These are phyloP conservation scores for Daldinia decipiens DNA, from an alignment of 495 filamentous ascomycete genomes.

Conservation along the genomic window DNA sequence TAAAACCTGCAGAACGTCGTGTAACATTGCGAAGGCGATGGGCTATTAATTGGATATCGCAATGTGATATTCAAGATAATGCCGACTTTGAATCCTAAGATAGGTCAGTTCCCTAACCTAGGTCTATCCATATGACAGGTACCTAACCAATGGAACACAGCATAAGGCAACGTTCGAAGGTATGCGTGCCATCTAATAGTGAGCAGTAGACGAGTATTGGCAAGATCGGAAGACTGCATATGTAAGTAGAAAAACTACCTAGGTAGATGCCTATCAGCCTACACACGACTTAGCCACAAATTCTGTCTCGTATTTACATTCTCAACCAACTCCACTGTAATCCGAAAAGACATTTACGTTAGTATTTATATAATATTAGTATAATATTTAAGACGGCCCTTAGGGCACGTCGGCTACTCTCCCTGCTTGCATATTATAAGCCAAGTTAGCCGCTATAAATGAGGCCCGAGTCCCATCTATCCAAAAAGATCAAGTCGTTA, in stretches of 20 bases:
- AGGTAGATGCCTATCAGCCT: too few species aligned
- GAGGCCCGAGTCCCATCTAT: constrained; percentile 13
- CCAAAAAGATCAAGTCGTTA: constrained; percentile 25
- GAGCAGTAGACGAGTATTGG: background rate
- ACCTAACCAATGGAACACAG: background rate
- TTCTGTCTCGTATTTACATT: background rate
- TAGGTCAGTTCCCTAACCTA: background rate
- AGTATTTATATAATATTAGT: constrained; percentile 17
- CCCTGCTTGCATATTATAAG: constrained; percentile 15
- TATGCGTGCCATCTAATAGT: background rate
- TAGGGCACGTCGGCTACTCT: constrained; percentile 13
- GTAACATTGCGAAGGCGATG: constrained; percentile 7
- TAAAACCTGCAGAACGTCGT: constrained; percentile 29
- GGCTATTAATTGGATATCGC: background rate
- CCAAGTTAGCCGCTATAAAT: constrained; percentile 9
- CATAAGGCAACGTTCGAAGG: background rate
- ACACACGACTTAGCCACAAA: background rate
- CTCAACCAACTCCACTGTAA: background rate
- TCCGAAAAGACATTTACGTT: background rate
- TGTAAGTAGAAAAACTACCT: background rate
- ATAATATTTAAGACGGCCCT: constrained; percentile 23
- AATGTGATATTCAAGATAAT: background rate
- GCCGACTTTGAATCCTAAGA: background rate
- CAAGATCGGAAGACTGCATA: background rate
- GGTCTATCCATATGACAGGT: background rate